Conservation (phyloP, 345 rosid species). For the Pistacia integerrima region DNA sequence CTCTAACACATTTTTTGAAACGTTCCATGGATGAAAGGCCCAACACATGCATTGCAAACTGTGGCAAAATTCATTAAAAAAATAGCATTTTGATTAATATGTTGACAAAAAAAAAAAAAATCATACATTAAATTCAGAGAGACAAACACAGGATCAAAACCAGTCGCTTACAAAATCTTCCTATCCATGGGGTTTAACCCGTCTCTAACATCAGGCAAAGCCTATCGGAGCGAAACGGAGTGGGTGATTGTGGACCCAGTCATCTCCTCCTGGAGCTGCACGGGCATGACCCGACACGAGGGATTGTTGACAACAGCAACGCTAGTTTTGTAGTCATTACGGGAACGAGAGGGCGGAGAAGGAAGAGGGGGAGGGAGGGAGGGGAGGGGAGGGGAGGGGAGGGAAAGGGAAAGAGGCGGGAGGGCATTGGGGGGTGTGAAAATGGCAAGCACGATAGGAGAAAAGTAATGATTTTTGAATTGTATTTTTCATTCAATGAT, state of each 20-base stretch:
- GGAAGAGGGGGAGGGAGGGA: conserved; percentile 27
- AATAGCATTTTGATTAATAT: not conserved
- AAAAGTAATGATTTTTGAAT: no score
- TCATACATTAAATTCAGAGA: not conserved
- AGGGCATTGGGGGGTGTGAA: no score
- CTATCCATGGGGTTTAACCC: conserved; percentile 95
- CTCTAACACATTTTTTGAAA: conserved; percentile 96
- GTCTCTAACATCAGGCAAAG: conserved; percentile 91
- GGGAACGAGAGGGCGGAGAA: conserved; percentile 23
- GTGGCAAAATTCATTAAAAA: conserved; percentile 15
- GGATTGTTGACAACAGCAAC: conserved; percentile 27
- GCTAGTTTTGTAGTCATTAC: conserved; percentile 44
- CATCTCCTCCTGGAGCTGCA: conserved; percentile 90
- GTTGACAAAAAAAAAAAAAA: not conserved
- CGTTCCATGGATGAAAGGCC: conserved; percentile 90
- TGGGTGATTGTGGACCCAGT: conserved; percentile 86
- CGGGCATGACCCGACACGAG: conserved; percentile 48
- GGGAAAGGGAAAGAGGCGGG: conserved; percentile 21
- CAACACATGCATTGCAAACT: conserved; percentile 96
- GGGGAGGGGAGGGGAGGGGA: conserved; percentile 40
- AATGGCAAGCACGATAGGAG: no score
- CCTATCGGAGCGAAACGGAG: conserved; percentile 91
- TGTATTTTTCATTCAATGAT: no score
- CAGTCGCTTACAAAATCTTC: conserved; percentile 66
- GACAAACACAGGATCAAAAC: not conserved